Conservation (phyloP, 208 protist species). For the Trypanosoma scelopori region DNA sequence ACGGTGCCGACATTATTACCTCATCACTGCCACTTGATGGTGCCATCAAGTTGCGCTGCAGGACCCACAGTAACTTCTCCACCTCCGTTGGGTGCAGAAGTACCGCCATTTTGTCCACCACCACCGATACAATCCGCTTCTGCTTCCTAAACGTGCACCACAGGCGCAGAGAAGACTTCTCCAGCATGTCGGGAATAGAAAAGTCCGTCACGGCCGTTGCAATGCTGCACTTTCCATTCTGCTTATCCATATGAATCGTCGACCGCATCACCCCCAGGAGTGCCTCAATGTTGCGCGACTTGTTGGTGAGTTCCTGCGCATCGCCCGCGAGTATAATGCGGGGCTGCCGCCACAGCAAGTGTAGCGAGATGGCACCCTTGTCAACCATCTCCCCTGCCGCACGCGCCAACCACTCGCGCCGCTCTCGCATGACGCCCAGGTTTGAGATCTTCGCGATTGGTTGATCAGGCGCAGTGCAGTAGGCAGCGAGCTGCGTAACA, state of each 20-base stretch:
- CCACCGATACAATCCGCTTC: constrained; percentile 33
- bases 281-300: constrained; percentile 53
- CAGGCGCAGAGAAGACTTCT: constrained; percentile 53
- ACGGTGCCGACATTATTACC: background rate
- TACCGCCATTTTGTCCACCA: constrained; percentile 52
- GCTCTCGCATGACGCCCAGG: constrained; percentile 82
- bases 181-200: constrained; percentile 64
- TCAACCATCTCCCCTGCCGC: constrained; percentile 59
- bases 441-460: constrained; percentile 74
- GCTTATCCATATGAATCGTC: constrained; percentile 47
- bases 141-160: constrained; percentile 30
- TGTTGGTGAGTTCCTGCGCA: constrained; percentile 48
- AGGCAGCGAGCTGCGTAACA: constrained; percentile 68
- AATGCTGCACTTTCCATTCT: constrained; percentile 28
- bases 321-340: constrained; percentile 68
- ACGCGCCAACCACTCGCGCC: constrained; percentile 58
- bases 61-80: constrained; percentile 56
- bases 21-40: constrained; percentile 24
- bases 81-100: constrained; percentile 62
- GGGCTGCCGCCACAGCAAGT: constrained; percentile 74
- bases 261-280: constrained; percentile 72
- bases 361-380: constrained; percentile 39
- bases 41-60: constrained; percentile 65
- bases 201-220: constrained; percentile 62
- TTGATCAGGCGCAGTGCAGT: constrained; percentile 63